Percentiles rank a stretch among this genome's conserved stretches.
Conservation (phyloP, 495 filamentous ascomycete species). For the Darksidea phi region DNA sequence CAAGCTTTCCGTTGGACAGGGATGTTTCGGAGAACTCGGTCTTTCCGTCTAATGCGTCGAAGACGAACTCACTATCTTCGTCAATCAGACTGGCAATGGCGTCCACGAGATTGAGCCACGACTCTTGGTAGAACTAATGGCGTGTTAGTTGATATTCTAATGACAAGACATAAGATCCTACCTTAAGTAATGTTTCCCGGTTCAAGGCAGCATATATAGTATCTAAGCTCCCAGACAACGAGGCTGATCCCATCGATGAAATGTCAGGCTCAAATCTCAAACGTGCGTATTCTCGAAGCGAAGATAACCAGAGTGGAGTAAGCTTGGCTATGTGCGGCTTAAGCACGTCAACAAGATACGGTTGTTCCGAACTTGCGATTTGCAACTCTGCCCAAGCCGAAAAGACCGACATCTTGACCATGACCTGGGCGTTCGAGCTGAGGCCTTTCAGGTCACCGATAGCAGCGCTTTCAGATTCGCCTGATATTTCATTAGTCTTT, state of each 20-base stretch:
- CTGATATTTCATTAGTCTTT: constrained; percentile 26
- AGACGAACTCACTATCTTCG: constrained; percentile 95
- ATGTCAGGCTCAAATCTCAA: constrained; percentile 96
- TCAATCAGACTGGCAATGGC: constrained; percentile 97
- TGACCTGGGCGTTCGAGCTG: constrained; percentile 93
- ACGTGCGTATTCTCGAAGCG: constrained; percentile 88
- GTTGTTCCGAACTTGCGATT: constrained; percentile 90
- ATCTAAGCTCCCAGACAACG: constrained; percentile 76
- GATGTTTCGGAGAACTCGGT: constrained; percentile 47
- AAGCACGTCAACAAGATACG: constrained; percentile 82
- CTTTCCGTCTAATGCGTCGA: constrained; percentile 92
- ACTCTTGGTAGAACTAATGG: constrained; percentile 91
- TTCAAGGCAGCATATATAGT: constrained; percentile 92
- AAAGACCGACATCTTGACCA: constrained; percentile 96
- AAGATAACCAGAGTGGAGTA: constrained; percentile 90
- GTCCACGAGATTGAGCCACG: constrained; percentile 94
- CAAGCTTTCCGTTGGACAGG: constrained; percentile 47
- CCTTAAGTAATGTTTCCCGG: constrained; percentile 81
- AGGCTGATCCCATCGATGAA: constrained; percentile 75
- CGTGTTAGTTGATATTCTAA: neutral
- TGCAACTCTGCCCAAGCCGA: constrained; percentile 99
- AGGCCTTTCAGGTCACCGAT: constrained; percentile 93
- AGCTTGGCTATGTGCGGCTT: constrained; percentile 85
- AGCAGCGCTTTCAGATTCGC: constrained; percentile 73
- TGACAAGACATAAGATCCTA: constrained; percentile 36